Conservation (phyloP, 495 filamentous ascomycete species). For the Usnea hakonensis region DNA sequence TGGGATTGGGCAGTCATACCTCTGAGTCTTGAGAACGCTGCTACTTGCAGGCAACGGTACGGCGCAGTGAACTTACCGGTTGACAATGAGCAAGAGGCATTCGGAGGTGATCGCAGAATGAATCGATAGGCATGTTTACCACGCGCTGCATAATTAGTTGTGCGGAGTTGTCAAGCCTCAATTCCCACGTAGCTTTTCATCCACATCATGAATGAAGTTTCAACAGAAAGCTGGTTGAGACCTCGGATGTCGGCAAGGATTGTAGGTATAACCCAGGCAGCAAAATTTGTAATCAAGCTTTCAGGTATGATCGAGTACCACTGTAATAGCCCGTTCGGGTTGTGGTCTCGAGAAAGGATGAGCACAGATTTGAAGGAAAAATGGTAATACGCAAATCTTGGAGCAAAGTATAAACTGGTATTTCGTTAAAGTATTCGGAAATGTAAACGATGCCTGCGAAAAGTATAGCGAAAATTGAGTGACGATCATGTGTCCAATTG, state of each 20-base stretch:
- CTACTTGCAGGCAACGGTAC: neutral
- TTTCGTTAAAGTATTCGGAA: neutral
- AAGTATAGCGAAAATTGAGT: neutral
- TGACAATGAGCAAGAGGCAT: neutral
- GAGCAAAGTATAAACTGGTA: neutral
- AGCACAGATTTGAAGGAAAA: neutral
- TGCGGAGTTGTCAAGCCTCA: neutral
- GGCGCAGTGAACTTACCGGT: neutral
- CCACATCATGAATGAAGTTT: neutral
- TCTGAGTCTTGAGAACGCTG: neutral
- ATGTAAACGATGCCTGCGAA: neutral
- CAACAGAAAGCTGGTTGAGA: neutral
- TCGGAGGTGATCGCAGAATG: neutral
- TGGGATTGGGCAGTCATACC: neutral
- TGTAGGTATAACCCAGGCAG: neutral
- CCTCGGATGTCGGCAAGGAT: neutral
- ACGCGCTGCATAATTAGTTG: neutral
- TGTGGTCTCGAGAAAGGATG: neutral
- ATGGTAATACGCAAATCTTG: neutral
- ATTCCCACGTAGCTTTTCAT: neutral
- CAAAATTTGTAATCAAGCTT: neutral
- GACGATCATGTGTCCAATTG: neutral
- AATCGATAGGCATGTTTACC: neutral
- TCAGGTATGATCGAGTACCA: neutral
- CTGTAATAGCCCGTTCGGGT: neutral